A percentile compares a stretch with the other conserved stretches of the same genome.
phyloP scores from a whole-genome alignment of 2,329 filamentous ascomycete species.

The Aspergillus pseudoterreus region DNA sequence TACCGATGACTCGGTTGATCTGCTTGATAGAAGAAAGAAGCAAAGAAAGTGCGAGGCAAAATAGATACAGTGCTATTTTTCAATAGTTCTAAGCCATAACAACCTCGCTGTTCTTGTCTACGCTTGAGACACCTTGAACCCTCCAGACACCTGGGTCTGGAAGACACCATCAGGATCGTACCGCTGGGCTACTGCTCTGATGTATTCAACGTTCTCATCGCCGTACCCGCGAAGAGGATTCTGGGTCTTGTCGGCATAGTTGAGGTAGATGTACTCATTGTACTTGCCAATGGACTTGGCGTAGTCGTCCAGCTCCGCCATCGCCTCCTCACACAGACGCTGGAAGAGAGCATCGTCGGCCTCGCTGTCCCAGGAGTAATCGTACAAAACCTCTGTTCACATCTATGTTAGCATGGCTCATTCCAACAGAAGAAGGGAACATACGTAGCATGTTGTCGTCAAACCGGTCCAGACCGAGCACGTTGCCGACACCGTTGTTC shows the following conservation, averaged over 20 bases:
- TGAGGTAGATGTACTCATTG: slow-evolving; percentile 42
- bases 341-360: slow-evolving; percentile 34
- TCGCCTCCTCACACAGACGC: slow-evolving; percentile 22
- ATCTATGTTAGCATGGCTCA: neutral
- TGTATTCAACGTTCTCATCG: slow-evolving; percentile 31
- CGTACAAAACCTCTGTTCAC: slow-evolving; percentile 19
- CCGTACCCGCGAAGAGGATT: slow-evolving; percentile 43
- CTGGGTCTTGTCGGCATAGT: slow-evolving; percentile 46
- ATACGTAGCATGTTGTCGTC: slow-evolving; percentile 21
- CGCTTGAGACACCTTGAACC: slow-evolving; percentile 23
- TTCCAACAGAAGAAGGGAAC: neutral
- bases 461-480: slow-evolving; percentile 29
- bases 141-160: slow-evolving; percentile 25
- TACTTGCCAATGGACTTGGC: slow-evolving; percentile 20
- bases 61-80: no score
- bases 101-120: neutral
- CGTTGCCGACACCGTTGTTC: slow-evolving; percentile 31
- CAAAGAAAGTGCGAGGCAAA: no score
- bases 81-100: no score
- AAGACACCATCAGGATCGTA: slow-evolving; percentile 27
- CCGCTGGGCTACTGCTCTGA: slow-evolving; percentile 16
- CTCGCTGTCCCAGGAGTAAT: slow-evolving; percentile 22
- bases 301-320: slow-evolving; percentile 28
- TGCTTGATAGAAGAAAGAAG: no score
- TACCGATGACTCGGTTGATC: no score